Conservation (phyloP, 495 filamentous ascomycete genomes). For the Aspergillus saccharolyticus region DNA sequence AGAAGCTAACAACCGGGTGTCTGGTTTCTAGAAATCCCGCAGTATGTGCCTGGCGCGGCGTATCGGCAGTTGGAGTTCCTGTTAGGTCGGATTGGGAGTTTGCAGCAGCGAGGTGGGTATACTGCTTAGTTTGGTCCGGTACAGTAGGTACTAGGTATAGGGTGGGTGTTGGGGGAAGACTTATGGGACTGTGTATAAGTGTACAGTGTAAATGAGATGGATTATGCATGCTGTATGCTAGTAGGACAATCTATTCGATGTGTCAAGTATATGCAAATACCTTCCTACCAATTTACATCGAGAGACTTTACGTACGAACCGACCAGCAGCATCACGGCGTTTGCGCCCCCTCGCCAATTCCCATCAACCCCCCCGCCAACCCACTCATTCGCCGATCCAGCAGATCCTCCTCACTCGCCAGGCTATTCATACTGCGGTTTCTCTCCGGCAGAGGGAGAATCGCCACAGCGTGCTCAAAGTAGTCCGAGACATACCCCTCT, state of each 20-base stretch:
- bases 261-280: too few relatives aligned
- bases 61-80: constrained; percentile 67
- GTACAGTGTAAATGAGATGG: too few relatives aligned
- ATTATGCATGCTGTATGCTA: too few relatives aligned
- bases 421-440: constrained; percentile 60
- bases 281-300: too few relatives aligned
- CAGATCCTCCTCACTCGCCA: constrained; percentile 80
- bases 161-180: too few relatives aligned
- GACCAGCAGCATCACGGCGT: too few relatives aligned
- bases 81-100: constrained; percentile 52
- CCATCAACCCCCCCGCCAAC: constrained; percentile 72
- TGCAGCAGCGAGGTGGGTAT: constrained; percentile 10
- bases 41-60: constrained; percentile 56
- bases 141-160: too few relatives aligned
- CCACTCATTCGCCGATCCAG: constrained; percentile 81
- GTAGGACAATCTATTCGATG: too few relatives aligned
- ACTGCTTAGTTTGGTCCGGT: neutral
- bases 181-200: too few relatives aligned
- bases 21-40: constrained; percentile 40
- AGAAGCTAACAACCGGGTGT: neutral
- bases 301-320: too few relatives aligned
- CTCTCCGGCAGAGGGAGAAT: constrained; percentile 19
- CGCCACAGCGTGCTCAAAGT: constrained; percentile 18
- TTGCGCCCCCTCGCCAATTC: constrained; percentile 45
- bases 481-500: constrained; percentile 19